Conservation (phyloP, 169 alveolate species). For the Plasmodium malariae region DNA sequence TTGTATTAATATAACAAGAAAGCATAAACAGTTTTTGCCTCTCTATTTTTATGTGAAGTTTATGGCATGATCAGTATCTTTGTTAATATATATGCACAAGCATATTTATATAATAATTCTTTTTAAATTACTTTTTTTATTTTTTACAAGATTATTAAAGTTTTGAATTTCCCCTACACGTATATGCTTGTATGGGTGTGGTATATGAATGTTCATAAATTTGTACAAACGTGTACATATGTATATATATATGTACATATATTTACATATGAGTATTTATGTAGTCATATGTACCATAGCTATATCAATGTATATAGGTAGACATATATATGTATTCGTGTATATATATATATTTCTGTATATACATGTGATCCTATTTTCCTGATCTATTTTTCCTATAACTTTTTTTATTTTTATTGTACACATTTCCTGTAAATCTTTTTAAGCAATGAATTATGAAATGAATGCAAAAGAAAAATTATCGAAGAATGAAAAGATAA, state of each 20-base stretch:
- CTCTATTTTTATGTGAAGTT: too few species aligned
- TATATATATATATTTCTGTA: neutral
- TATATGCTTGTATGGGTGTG: neutral
- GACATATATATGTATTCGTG: neutral
- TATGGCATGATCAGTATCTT: too few species aligned
- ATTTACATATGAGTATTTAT: neutral
- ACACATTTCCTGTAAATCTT: neutral
- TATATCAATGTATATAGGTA: neutral
- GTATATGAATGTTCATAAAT: neutral
- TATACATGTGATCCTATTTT: neutral
- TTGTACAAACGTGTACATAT: neutral
- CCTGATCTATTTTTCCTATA: neutral
- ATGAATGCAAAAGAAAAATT: conserved; percentile 42
- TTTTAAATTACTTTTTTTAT: too few species aligned
- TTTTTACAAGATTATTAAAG: too few species aligned
- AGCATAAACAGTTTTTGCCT: neutral
- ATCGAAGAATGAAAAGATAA: conserved; percentile 16
- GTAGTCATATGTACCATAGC: neutral
- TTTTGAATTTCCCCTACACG: neutral
- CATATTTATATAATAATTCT: too few species aligned
- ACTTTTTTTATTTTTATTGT: neutral
- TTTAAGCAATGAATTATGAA: conserved; percentile 33
- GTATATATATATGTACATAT: neutral
- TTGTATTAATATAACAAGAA: neutral
- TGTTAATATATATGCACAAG: too few species aligned